A percentile compares a stretch with the other conserved stretches of the same genome.
Conservation (phyloP, 2,329 filamentous ascomycete genomes). For the Peltaster fructicola region DNA sequence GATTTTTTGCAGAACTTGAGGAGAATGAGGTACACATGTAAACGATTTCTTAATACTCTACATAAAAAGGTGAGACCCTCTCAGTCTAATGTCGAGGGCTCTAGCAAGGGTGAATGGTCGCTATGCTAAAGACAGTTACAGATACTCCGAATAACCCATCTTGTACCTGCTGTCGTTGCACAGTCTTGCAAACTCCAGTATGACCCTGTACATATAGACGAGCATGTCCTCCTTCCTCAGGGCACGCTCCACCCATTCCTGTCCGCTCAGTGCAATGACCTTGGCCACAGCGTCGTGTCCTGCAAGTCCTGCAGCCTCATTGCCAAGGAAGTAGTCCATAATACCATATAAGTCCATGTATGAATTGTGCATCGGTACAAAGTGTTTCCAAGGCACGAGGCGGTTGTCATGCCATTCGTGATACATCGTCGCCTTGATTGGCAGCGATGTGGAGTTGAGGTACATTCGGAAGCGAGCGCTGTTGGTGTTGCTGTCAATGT, state of each 20-base stretch:
- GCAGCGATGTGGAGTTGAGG: constrained; percentile 48
- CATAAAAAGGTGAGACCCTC: no score
- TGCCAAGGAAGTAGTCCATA: constrained; percentile 55
- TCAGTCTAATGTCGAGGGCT: neutral
- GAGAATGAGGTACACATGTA: no score
- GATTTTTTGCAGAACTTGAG: no score
- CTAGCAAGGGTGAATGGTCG: no score
- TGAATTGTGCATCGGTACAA: constrained; percentile 60
- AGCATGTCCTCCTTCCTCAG: constrained; percentile 57
- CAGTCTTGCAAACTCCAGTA: constrained; percentile 27
- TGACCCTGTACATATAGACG: constrained; percentile 47
- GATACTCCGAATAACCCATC: constrained; percentile 21
- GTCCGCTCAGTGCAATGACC: constrained; percentile 47
- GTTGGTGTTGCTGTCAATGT: constrained; percentile 51
- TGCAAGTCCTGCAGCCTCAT: constrained; percentile 11
- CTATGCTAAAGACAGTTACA: no score
- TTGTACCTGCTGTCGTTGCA: constrained; percentile 24
- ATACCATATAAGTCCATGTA: constrained; percentile 56
- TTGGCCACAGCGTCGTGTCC: constrained; percentile 39
- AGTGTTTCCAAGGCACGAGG: constrained; percentile 62
- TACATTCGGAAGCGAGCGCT: constrained; percentile 32
- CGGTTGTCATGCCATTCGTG: constrained; percentile 60
- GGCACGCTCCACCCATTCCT: constrained; percentile 50
- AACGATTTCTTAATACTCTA: no score
- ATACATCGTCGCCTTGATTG: constrained; percentile 63